phyloP scores from a whole-genome alignment of 1,139 yeast species.

The Hemisphaericaspora lyxosophila region DNA sequence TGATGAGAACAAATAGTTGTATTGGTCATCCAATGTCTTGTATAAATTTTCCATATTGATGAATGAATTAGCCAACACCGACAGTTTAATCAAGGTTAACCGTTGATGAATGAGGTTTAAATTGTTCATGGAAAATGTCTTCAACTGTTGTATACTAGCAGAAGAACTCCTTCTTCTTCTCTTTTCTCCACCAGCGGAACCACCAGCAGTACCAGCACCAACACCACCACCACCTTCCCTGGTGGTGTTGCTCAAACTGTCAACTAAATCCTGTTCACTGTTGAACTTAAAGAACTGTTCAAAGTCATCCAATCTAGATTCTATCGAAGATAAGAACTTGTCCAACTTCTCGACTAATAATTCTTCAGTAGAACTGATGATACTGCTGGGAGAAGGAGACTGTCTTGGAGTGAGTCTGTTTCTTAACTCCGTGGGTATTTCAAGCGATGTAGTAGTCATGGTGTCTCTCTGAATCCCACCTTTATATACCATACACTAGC shows the following conservation, averaged over 20 bases:
- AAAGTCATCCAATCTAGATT: conserved; percentile 49
- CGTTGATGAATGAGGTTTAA: conserved; percentile 45
- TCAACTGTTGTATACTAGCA: conserved; percentile 32
- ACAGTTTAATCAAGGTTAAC: conserved; percentile 40
- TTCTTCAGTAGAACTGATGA: conserved; percentile 39
- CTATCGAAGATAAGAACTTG: conserved; percentile 52
- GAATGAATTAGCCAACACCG: conserved; percentile 42
- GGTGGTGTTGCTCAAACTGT: conserved; percentile 2
- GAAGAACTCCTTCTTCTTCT: conserved; percentile 26
- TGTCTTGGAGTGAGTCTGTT: background rate
- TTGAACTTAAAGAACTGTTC: conserved; percentile 48
- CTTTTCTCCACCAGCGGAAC: background rate
- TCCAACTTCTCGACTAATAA: conserved; percentile 52
- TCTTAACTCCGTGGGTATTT: background rate
- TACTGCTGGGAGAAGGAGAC: background rate
- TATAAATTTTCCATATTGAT: conserved; percentile 49
- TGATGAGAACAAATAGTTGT: conserved; percentile 40
- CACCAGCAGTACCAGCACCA: too few species aligned
- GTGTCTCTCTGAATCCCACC: too few species aligned
- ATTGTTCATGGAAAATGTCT: conserved; percentile 33
- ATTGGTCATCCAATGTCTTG: conserved; percentile 55
- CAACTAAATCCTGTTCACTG: conserved; percentile 17
- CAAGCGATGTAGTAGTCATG: background rate
- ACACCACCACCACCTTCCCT: too few species aligned
- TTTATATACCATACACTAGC: too few species aligned